Percentiles rank a stretch among this genome's conserved stretches.
Evolutionary conservation across 306 rosid species (phyloP).

Genomic region (Dalbergia oliveri): DNA sequence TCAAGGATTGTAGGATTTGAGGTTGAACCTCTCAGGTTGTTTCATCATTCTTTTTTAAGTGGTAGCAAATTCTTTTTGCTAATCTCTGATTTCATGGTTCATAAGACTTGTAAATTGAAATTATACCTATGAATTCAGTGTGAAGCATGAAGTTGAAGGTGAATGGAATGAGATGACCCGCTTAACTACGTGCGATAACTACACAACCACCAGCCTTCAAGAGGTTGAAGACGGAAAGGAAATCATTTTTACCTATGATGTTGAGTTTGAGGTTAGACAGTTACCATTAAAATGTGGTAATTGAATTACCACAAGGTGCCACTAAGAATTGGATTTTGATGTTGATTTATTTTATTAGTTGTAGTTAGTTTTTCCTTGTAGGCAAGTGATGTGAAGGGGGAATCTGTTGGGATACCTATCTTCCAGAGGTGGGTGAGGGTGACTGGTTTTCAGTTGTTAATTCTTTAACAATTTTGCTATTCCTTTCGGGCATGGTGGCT

Average conservation of each 20-base stretch:
- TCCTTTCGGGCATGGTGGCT: constrained; percentile 47
- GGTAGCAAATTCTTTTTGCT: not conserved
- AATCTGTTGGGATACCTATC: constrained; percentile 41
- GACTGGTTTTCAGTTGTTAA: constrained; percentile 48
- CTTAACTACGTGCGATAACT: constrained; percentile 38
- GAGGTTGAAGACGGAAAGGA: constrained; percentile 39
- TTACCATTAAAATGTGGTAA: not conserved
- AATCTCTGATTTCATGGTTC: constrained; percentile 7
- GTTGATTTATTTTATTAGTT: not conserved
- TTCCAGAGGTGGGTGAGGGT: constrained; percentile 28
- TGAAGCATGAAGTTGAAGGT: constrained; percentile 41
- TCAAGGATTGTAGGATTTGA: constrained; percentile 48
- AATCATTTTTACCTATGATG: constrained; percentile 42
- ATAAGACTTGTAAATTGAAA: constrained; percentile 15
- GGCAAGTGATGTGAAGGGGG: constrained; percentile 49
- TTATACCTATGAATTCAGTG: constrained; percentile 37
- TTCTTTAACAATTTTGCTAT: constrained; percentile 29
- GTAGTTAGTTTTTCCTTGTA: not conserved
- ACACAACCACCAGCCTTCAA: constrained; percentile 39
- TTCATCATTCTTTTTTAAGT: constrained; percentile 18
- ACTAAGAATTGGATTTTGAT: not conserved
- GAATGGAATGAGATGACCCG: constrained; percentile 14
- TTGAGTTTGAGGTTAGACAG: constrained; percentile 41
- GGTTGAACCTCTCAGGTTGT: constrained; percentile 47
- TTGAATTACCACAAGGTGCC: not conserved